Evolutionary conservation across 148 eudicot species (phyloP).

Genomic region (Rhododendron ovatum): DNA sequence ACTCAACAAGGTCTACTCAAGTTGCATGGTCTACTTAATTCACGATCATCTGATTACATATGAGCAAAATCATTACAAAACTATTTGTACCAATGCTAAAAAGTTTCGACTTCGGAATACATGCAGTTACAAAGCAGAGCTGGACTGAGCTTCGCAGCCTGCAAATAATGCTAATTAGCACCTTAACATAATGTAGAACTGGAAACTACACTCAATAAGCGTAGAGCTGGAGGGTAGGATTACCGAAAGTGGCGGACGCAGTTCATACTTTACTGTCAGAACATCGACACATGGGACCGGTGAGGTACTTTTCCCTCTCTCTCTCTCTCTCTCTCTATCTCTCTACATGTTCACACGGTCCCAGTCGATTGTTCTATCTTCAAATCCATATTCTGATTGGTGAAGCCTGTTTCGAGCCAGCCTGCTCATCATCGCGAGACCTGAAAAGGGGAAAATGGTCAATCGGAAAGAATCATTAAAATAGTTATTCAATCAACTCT

Average conservation of each 20-base stretch:
- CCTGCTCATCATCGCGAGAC: conserved; percentile 67
- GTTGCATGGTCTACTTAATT: background rate
- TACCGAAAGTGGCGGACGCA: background rate
- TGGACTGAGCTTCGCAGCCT: background rate
- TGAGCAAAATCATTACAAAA: background rate
- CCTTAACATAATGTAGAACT: background rate
- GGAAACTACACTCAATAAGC: background rate
- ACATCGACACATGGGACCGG: background rate
- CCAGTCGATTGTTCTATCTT: conserved; percentile 58
- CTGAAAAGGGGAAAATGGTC: conserved; percentile 24
- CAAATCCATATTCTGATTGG: conserved; percentile 37
- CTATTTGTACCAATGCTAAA: background rate
- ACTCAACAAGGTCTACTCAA: background rate
- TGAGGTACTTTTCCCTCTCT: background rate
- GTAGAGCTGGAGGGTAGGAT: background rate
- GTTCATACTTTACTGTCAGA: background rate
- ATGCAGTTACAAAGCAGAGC: background rate
- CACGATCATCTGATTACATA: background rate
- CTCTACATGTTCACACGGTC: conserved; percentile 34
- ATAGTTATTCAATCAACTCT: background rate
- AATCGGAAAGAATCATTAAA: background rate
- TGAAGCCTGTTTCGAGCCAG: conserved; percentile 61
- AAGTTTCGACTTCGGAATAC: background rate
- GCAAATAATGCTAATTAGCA: background rate
- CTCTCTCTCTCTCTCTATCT: conserved; percentile 3